Base-by-base conservation (phyloP, 1,139 yeast genomes). In the Geotrichum klebahnii region DNA sequence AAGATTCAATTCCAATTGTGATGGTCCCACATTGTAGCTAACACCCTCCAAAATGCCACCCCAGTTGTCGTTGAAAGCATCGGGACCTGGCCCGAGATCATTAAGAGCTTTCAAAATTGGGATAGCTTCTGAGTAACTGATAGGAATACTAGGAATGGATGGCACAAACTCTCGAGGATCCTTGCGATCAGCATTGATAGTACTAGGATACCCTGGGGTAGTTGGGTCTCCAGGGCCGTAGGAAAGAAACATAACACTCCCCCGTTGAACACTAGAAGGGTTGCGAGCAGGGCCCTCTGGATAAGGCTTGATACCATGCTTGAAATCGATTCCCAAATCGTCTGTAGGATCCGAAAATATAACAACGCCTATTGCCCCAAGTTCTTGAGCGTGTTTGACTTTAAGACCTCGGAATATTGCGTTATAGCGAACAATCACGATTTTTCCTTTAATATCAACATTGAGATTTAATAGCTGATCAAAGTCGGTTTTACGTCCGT, bases 191-290 rank as follows among this genome's bases (percentile, higher is more conserved):
- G 76, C 76, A 29, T 70, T 75, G 2, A 59, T 63, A 54, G 79
- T 81, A 38, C 88, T 81, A 3, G 94, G 81, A 60, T 80, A 81
- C 0, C 92, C 92, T 19, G 95, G 95, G 2, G 95, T 84, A 2
- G 95, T 81, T 37, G 96, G 96, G 63, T 89, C 96, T 45, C 96
- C 96, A 1, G 96, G 95, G 3, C 74, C 70, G 43, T 77, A 77
- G 1, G 95, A 84, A 49, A 88, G 71, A 62, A 82, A 88, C 66
- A 82, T 86, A 2, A 83, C 92, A 53, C 90, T 81, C 1, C 96
- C 96, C 62, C 96, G 76, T 70, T 86, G 92, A 35, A 85, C 84
- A 28, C 81, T 67, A 14, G 82, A 75, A 19, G 86, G 87, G 58
- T 82, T 77, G 55, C 88, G 72, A 1, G 87, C 86, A 1, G 81